Conservation (phyloP, 352 stramenopile species). For the Phytophthora melonis region DNA sequence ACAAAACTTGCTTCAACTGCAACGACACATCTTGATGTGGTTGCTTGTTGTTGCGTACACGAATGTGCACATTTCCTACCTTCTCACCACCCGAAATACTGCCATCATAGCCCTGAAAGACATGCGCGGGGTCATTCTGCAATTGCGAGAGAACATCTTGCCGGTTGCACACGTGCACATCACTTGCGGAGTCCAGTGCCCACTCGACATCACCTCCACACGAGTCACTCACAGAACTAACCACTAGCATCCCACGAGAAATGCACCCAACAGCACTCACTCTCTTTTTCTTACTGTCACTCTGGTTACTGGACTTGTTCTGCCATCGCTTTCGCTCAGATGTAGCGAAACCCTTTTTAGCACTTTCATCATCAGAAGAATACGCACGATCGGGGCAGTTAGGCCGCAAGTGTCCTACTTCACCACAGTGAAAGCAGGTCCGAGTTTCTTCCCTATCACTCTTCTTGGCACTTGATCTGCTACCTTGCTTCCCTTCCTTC, state of each 20-base stretch:
- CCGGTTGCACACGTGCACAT: constrained; percentile 19
- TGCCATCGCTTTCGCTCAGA: too few species aligned
- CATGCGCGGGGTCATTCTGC: neutral
- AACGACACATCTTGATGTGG: constrained; percentile 13
- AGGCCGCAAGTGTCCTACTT: constrained; percentile 13
- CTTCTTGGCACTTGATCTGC: constrained; percentile 4
- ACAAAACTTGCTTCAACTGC: constrained; percentile 8
- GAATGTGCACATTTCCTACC: constrained; percentile 5
- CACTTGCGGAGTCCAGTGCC: constrained; percentile 13
- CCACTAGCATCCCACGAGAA: too few species aligned
- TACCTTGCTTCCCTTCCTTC: neutral
- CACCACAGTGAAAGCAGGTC: constrained; percentile 7
- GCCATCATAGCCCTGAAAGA: constrained; percentile 3
- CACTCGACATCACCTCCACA: constrained; percentile 6
- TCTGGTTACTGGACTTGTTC: too few species aligned
- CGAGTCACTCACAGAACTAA: too few species aligned
- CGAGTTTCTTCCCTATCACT: neutral
- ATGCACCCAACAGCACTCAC: too few species aligned
- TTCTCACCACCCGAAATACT: neutral
- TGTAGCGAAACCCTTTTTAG: neutral
- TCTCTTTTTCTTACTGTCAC: too few species aligned
- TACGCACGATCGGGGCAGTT: constrained; percentile 5
- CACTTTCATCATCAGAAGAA: constrained; percentile 10
- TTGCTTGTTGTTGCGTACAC: constrained; percentile 9
- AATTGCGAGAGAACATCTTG: neutral